phyloP scores from a whole-genome alignment of 192 early-diverging fungal genomes.

The Phlyctochytrium planicorne region DNA sequence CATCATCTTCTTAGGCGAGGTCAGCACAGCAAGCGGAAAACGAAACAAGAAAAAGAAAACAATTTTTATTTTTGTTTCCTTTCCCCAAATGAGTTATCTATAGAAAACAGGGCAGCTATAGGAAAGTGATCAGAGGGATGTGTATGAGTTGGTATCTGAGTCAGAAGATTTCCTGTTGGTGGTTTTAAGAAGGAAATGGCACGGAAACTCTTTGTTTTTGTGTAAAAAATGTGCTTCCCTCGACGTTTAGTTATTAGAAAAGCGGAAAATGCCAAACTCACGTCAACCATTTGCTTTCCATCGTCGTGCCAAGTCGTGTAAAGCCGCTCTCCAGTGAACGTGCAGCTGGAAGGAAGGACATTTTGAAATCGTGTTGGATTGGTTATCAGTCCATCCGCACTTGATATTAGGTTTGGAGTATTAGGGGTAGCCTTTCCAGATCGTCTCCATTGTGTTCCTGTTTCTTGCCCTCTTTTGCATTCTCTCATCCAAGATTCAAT shows the following conservation, averaged over 20 bases:
- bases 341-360: constrained; percentile 6
- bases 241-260: neutral
- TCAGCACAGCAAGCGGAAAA: too few species aligned
- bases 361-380: neutral
- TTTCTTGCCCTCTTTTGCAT: neutral
- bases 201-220: neutral
- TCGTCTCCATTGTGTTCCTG: neutral
- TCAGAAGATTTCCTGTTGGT: neutral
- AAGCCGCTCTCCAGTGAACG: constrained; percentile 3
- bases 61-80: too few species aligned
- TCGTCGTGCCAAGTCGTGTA: constrained; percentile 16
- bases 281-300: constrained; percentile 15
- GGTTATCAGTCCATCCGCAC: neutral
- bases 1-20: too few species aligned
- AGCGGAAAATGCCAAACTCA: neutral
- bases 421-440: neutral
- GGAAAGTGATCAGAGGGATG: too few species aligned
- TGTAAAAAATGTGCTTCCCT: neutral
- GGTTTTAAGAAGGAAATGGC: neutral
- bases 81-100: too few species aligned
- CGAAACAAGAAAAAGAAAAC: too few species aligned
- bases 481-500: neutral
- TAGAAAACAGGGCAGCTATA: too few species aligned
- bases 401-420: neutral
- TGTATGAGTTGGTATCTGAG: neutral